These are phyloP conservation scores for Trypanosomatidae sp. DNA, from an alignment of 208 protist genomes.

Conservation along the genomic window DNA sequence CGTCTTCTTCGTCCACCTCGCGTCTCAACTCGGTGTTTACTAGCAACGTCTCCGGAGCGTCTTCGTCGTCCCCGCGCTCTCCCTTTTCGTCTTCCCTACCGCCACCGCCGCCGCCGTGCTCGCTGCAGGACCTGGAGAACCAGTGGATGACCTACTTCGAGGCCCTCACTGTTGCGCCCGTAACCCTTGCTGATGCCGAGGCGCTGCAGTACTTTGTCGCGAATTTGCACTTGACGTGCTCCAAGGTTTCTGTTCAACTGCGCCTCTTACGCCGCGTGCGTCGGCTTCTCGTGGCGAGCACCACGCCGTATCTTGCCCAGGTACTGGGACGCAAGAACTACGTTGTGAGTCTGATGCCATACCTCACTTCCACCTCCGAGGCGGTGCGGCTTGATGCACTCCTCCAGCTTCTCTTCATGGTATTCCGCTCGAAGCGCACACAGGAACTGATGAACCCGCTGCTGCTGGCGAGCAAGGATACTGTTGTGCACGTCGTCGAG, in stretches of 20 bases:
- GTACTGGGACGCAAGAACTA: conserved; percentile 67
- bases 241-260: conserved; percentile 14
- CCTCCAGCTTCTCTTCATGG: conserved; percentile 68
- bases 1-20: neutral
- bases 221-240: conserved; percentile 36
- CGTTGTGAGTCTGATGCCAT: conserved; percentile 55
- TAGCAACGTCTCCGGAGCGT: neutral
- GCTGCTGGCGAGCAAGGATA: conserved; percentile 44
- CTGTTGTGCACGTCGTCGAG: conserved; percentile 51
- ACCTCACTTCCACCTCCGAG: conserved; percentile 34
- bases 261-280: conserved; percentile 49
- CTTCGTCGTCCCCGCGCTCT: neutral
- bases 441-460: conserved; percentile 82
- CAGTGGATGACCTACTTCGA: conserved; percentile 65
- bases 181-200: conserved; percentile 67
- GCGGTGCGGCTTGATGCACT: conserved; percentile 62
- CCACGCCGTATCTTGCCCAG: conserved; percentile 42
- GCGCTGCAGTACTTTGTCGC: conserved; percentile 46
- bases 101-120: conserved; percentile 2
- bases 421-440: conserved; percentile 60
- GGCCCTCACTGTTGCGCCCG: conserved; percentile 45
- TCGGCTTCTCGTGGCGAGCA: conserved; percentile 55
- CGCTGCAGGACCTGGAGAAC: conserved; percentile 35
- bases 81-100: neutral
- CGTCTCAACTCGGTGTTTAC: neutral